Evolutionary conservation across 2,329 filamentous ascomycete species (phyloP), one percentile per base, ranked within the genome.

Genomic region (Paracorniculantispora psalliotae): DNA sequence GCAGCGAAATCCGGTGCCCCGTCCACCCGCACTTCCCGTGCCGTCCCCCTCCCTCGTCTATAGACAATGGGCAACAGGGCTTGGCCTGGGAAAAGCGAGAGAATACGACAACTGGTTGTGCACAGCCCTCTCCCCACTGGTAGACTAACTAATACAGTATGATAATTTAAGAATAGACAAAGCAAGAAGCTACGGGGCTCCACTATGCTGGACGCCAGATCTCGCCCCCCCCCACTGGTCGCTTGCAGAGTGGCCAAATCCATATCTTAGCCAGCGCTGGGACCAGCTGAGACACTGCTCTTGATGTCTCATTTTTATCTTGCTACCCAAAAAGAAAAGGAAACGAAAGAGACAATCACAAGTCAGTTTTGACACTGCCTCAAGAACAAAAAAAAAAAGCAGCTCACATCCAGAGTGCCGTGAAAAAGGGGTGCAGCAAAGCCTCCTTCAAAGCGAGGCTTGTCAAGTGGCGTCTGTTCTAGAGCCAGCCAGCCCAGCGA

Each of bases 231-330:
- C 25, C 54, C 25, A 21, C 44, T n/a, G 15, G 17, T 44, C 28
- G 26, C n/a, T 26, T 46, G 26, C 51, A 28, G 28, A 21, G 13
- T 15, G 17, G 19, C 19, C 33, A 28, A n/a, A 25, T 51, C n/a
- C n/a, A n/a, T n/a, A n/a, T n/a, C n/a, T n/a, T n/a, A n/a, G 2
- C 23, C 12, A 39, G 6, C 19, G 17, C 48, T 30, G 48, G 30
- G n/a, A 21, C 39, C 52, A 44, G n/a, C 51, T 37, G 41, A 55
- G 52, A 55, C 52, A 55, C 35, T 30, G 50, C 21, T n/a, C 51
- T 30, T 3, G 13, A 3, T 54, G 51, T 54, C 39, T 54, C 51
- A 54, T 25, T 54, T 30, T 43, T 25, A 33, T 44, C 12, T 54
- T 15, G 10, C 30, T 19, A 50, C 4, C 8, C 4, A 47, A 35